Conservation (phyloP, 805 yeast genomes). For the Hanseniaspora valbyensis region DNA sequence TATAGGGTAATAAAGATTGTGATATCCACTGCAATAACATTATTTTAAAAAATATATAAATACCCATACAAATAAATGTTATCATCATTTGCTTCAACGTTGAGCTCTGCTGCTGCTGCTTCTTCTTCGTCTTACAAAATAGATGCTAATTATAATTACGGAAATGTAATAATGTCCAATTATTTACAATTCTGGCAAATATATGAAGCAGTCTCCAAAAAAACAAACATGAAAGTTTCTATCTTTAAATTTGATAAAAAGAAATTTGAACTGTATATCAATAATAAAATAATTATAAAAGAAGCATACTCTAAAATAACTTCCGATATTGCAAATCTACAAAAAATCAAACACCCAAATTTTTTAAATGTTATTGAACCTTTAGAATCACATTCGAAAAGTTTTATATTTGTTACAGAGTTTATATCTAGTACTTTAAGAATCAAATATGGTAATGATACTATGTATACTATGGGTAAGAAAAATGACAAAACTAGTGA, state of each 20-base stretch:
- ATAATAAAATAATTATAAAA: constrained; percentile 41
- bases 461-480: constrained; percentile 10
- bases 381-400: constrained; percentile 69
- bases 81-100: constrained; percentile 12
- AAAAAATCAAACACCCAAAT: constrained; percentile 83
- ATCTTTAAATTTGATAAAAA: constrained; percentile 82
- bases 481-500: constrained; percentile 22
- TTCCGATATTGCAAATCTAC: constrained; percentile 56
- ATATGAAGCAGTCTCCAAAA: constrained; percentile 67
- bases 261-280: constrained; percentile 48
- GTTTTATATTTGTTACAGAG: constrained; percentile 77
- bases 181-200: constrained; percentile 65
- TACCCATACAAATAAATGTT: constrained; percentile 8
- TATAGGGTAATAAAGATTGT: too few relatives aligned
- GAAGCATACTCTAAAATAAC: constrained; percentile 60
- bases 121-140: constrained; percentile 2
- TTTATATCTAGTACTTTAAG: constrained; percentile 48
- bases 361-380: constrained; percentile 77
- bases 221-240: constrained; percentile 35
- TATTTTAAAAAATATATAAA: too few relatives aligned
- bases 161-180: neutral
- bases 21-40: too few relatives aligned
- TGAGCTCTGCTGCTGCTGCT: neutral
- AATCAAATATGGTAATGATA: constrained; percentile 2
- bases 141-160: constrained; percentile 4